Evolutionary conservation across 2,329 filamentous ascomycete species (phyloP), one percentile per base, ranked within the genome.

Genomic region (Penicillium palitans): DNA sequence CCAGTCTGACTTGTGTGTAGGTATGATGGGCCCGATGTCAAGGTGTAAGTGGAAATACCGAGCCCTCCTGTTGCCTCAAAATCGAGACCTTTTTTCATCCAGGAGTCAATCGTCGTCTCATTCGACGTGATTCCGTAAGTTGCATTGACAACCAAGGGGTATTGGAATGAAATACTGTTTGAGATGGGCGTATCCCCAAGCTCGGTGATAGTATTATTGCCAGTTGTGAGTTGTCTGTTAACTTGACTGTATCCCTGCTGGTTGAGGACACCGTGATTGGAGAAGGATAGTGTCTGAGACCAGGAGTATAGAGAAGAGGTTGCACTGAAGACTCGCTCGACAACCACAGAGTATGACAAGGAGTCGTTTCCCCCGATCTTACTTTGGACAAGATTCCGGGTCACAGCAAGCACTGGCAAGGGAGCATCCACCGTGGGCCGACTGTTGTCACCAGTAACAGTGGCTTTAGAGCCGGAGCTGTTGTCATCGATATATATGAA

Each of bases 401-500:
- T 79, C n/a, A 87, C 70, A 1, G 70, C 60, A 57, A 89, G 81
- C 3, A 67, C 69, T 0, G 86, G 84, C 1, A 63, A 59, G 0
- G 80, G 74, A 58, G 74, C 40, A 57, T 65, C 42, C 58, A 77
- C 66, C 17, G 17, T 6, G 24, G 41, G 41, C 19, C 4, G 13
- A 4, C 25, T 48, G 21, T 58, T 60, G 19, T 57, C n/a, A n/a
- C 52, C 29, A 52, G 52, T 40, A 25, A 35, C 13, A n/a, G 48
- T 46, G 31, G 33, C 29, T n/a, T 40, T 17, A 1, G 54, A 41
- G 31, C 21, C 19, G 1, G 44, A 48, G 19, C 40, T 69, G 2
- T 75, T 62, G 6, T 76, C 70, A 65, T 88, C 86, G 0, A 88
- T 79, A 85, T 90, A 95, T n/a, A 92, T 66, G 70, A 95, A 93